phyloP scores from a whole-genome alignment of 2,329 filamentous ascomycete species.

The Cladorrhinum sp. region DNA sequence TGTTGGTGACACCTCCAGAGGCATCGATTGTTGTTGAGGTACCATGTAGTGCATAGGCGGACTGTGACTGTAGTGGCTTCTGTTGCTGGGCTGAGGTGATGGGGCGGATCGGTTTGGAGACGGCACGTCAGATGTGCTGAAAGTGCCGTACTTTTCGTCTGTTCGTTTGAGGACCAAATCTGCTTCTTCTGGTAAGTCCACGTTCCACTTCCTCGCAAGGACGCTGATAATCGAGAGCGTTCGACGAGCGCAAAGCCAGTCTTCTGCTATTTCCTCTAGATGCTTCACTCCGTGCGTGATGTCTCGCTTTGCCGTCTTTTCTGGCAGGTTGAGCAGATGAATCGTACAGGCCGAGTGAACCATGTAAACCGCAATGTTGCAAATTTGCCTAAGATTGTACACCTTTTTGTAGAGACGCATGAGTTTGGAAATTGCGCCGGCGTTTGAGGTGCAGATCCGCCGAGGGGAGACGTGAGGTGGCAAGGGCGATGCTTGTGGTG shows the following conservation, averaged over 20 bases:
- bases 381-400: slow-evolving; percentile 88
- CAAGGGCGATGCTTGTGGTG: slow-evolving; percentile 73
- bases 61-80: slow-evolving; percentile 34
- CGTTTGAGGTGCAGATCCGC: slow-evolving; percentile 86
- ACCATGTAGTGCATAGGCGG: slow-evolving; percentile 33
- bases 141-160: slow-evolving; percentile 75
- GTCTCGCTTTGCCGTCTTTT: slow-evolving; percentile 85
- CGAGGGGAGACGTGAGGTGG: slow-evolving; percentile 85
- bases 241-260: slow-evolving; percentile 85
- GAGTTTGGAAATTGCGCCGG: slow-evolving; percentile 86
- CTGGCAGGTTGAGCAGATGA: slow-evolving; percentile 86
- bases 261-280: slow-evolving; percentile 91
- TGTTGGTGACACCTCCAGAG: slow-evolving; percentile 25
- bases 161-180: slow-evolving; percentile 70
- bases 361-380: slow-evolving; percentile 96
- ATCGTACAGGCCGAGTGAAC: slow-evolving; percentile 92
- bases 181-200: slow-evolving; percentile 83
- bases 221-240: slow-evolving; percentile 83
- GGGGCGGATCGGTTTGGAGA: slow-evolving; percentile 43
- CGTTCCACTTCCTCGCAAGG: slow-evolving; percentile 83
- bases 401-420: slow-evolving; percentile 90
- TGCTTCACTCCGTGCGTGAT: slow-evolving; percentile 88
- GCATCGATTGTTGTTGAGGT: slow-evolving; percentile 22
- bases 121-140: slow-evolving; percentile 58
- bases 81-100: slow-evolving; percentile 22